These are phyloP conservation scores for Tetrastigma voinierianum DNA, from an alignment of 164 flowering plant genomes.

Conservation along the genomic window DNA sequence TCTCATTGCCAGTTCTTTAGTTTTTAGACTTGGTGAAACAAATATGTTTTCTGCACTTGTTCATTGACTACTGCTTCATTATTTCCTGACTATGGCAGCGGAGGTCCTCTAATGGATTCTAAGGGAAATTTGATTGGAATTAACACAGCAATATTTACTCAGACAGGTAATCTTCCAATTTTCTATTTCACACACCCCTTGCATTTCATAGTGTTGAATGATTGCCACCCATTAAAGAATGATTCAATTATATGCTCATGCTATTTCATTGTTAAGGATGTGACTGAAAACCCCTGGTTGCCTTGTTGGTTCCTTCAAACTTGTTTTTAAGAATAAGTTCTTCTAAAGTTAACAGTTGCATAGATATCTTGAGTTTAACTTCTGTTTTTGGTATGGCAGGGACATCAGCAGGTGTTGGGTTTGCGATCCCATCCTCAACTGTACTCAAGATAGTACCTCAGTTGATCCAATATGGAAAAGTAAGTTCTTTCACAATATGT, in stretches of 20 bases:
- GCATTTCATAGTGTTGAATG: not conserved
- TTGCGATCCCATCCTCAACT: slow-evolving; percentile 92
- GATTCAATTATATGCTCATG: no score
- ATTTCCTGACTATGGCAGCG: slow-evolving; percentile 49
- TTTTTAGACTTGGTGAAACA: not conserved
- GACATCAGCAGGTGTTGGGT: slow-evolving; percentile 95
- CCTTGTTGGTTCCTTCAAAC: not conserved
- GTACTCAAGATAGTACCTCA: slow-evolving; percentile 83
- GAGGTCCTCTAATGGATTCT: slow-evolving; percentile 90
- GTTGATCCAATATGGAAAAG: slow-evolving; percentile 83
- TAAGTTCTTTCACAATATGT: slow-evolving; percentile 21
- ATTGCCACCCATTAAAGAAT: no score
- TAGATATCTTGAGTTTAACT: not conserved
- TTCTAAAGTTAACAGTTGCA: not conserved
- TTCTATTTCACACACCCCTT: not conserved
- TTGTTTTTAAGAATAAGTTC: not conserved
- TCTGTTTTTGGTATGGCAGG: slow-evolving; percentile 42
- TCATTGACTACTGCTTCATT: slow-evolving; percentile 2
- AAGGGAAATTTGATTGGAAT: slow-evolving; percentile 89
- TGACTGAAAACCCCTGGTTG: not conserved
- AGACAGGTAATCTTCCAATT: slow-evolving; percentile 54
- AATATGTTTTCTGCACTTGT: not conserved
- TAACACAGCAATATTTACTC: slow-evolving; percentile 93
- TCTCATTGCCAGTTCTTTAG: not conserved
- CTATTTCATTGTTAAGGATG: not conserved